Base-by-base conservation (phyloP, 2,329 filamentous ascomycete species). In the Pseudogymnoascus sp. region DNA sequence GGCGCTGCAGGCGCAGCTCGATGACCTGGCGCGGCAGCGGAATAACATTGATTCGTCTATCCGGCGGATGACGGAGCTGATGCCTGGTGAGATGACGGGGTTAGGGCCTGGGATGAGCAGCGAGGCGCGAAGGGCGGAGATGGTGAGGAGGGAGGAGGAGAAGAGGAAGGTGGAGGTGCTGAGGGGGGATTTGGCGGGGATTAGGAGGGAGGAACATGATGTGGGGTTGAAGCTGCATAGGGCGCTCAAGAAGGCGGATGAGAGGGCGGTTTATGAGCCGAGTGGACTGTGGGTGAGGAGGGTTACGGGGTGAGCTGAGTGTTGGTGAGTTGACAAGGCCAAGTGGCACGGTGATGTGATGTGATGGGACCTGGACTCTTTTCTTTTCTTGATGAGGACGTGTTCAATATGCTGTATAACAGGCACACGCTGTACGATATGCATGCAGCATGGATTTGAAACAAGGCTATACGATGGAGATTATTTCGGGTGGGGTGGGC, bases 271-370 rank as follows among this genome's bases (percentile, higher is more conserved):
- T 35, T 88, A 80, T 68, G 86, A 90, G 69, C 84, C 84, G 9
- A 87, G 86, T 0, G 83, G 83, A 31, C 75, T 95, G 8, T 95
- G 91, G 91, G 88, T 95, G 59, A 83, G 87, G 69, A 81, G 91
- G 66, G 87, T 92, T 64, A 92, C 89, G 17, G 83, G 80, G 65
- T 88, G 73, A 81, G 41, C 27, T 33, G 27, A 13, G 21, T 38
- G 38, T 41, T 41, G 38, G 21, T 39, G 21, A 9, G 2, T 44
- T 21, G 21, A 21, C 21, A 21, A 21, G 21, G 21, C 21, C 21
- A 21, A 21, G 21, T 21, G 21, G 21, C 21, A 21, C 21, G 21
- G 21, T 36, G 33, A 4, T 36, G 33, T 36, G 8, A 10, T 36
- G 33, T 21, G 21, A 21, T 21, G 21, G 21, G 21, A 21, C 21